Evolutionary conservation across 331 rosid genomes (phyloP).

Genomic region (Acacia pycnantha): DNA sequence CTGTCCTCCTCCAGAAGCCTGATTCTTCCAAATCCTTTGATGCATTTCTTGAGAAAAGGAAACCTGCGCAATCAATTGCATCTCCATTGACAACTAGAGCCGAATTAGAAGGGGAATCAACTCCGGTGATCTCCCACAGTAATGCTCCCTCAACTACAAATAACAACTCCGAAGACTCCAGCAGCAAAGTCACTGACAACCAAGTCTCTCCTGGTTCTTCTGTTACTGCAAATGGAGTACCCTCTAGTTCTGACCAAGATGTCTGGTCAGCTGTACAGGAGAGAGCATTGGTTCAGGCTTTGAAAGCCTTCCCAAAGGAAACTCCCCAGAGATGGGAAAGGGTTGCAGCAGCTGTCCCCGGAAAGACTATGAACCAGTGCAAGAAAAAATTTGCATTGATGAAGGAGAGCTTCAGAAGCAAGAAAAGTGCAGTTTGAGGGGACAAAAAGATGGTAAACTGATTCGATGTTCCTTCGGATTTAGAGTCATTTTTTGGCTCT

Average conservation of each 20-base stretch:
- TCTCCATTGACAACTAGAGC: slow-evolving; percentile 92
- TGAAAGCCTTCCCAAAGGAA: slow-evolving; percentile 94
- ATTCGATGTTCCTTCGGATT: neutral
- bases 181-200: slow-evolving; percentile 37
- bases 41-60: slow-evolving; percentile 91
- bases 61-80: slow-evolving; percentile 74
- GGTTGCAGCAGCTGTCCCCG: slow-evolving; percentile 91
- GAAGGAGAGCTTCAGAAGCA: slow-evolving; percentile 93
- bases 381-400: slow-evolving; percentile 76
- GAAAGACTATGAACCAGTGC: slow-evolving; percentile 89
- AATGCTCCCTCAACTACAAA: slow-evolving; percentile 31
- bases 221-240: slow-evolving; percentile 53
- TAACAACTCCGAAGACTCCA: slow-evolving; percentile 36
- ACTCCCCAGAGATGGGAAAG: slow-evolving; percentile 91
- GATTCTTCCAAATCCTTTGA: slow-evolving; percentile 92
- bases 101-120: slow-evolving; percentile 53
- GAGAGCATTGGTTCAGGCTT: slow-evolving; percentile 90
- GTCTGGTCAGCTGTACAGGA: slow-evolving; percentile 93
- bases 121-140: slow-evolving; percentile 36
- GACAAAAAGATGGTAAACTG: neutral
- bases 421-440: slow-evolving; percentile 52
- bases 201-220: slow-evolving; percentile 35
- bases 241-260: slow-evolving; percentile 69
- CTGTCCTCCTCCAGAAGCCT: slow-evolving; percentile 94
- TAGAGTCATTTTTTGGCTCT: neutral